Conservation (phyloP, 805 yeast species). For the Suhomyces faveliae region DNA sequence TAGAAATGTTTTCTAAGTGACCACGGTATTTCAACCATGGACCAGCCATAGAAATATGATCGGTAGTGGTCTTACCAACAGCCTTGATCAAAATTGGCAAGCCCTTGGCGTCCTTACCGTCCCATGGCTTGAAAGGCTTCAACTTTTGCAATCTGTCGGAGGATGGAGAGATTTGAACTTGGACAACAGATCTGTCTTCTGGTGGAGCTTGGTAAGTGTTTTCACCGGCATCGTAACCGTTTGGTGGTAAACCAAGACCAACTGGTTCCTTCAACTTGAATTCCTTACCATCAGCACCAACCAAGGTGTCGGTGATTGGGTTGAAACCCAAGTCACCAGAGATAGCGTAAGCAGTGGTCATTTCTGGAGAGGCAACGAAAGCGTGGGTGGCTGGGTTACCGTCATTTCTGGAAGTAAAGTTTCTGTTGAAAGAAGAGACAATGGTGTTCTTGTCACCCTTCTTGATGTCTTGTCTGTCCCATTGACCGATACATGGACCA, state of each 20-base stretch:
- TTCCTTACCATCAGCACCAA: slow-evolving; percentile 85
- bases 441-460: slow-evolving; percentile 96
- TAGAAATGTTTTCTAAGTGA: slow-evolving; percentile 96
- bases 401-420: slow-evolving; percentile 96
- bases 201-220: slow-evolving; percentile 98
- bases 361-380: slow-evolving; percentile 95
- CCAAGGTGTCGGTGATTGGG: slow-evolving; percentile 88
- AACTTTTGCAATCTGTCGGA: slow-evolving; percentile 95
- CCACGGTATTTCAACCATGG: slow-evolving; percentile 99
- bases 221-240: slow-evolving; percentile 91
- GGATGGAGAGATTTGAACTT: slow-evolving; percentile 77
- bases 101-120: slow-evolving; percentile 86
- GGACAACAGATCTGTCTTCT: slow-evolving; percentile 69
- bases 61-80: slow-evolving; percentile 97
- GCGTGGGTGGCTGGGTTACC: slow-evolving; percentile 98
- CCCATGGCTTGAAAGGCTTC: slow-evolving; percentile 94
- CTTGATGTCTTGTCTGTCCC: slow-evolving; percentile 93
- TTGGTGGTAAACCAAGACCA: slow-evolving; percentile 86
- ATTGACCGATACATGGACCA: slow-evolving; percentile 99
- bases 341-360: slow-evolving; percentile 92
- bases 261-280: slow-evolving; percentile 84
- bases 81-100: slow-evolving; percentile 96
- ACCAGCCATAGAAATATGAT: slow-evolving; percentile 99
- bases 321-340: slow-evolving; percentile 96
- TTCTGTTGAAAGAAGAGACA: slow-evolving; percentile 96